phyloP scores from a whole-genome alignment of 176 grass and related monocot species.

The Sorghum bicolor region Sorghum_bicolor_NCBIv3 NC_012872.2:64684001-64684500 shows the following conservation, averaged over 20 bases:
- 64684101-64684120: background rate
- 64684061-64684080: background rate
- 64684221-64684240: background rate
- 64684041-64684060: background rate
- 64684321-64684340: background rate
- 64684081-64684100: background rate
- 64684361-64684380: background rate
- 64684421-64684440: background rate
- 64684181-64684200: background rate
- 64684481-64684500: background rate
- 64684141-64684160: background rate
- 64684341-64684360: background rate
- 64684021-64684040: background rate
- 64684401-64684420: background rate
- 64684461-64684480: background rate
- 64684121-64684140: background rate
- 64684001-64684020: background rate
- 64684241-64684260: background rate
- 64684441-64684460: background rate
- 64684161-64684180: background rate
- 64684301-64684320: background rate
- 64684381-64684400: background rate
- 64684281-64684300: background rate
- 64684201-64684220: background rate
- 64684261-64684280: background rate